Evolutionary conservation across 345 rosid genomes (phyloP), one percentile per base, ranked within the genome.

Genomic region (Gossypium raimondii): DNA sequence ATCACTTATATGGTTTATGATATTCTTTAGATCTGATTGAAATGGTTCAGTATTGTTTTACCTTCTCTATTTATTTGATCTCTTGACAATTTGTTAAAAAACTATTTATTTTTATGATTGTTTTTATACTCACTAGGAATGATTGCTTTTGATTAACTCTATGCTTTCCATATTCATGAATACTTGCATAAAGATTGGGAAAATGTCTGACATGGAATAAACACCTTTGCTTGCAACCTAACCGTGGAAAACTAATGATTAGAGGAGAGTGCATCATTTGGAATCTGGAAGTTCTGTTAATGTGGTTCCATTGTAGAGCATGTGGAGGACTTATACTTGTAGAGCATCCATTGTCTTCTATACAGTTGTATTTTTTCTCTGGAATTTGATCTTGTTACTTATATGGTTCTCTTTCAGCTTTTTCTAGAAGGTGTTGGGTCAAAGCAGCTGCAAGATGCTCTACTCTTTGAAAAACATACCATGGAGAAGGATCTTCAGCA

Each of bases 381-480:
- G 22, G 69, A 73, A 56, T 27, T 75, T 76, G 79, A 76, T 74
- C 58, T 79, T 71, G 73, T 66, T 50, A 27, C 45, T 79, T 76
- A 48, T 13, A 12, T 61, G 66, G 45, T 77, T 72, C 73, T 81
- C 77, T 76, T 82, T 75, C 86, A 96, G 99, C 97, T 96, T 78
- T 86, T 86, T 81, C 74, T 93, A 81, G 99, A 96, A 81, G 91
- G 95, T 70, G 78, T 88, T 67, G 83, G 79, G 62, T 91, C 98
- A 38, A 93, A 87, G 77, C 97, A 96, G 80, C 76, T 85, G 82
- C 91, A 78, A 77, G 91, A 87, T 78, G 75, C 91, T 75, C 81
- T 90, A 48, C 81, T 77, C 22, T 83, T 87, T 64, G 97, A 93
- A 67, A 96, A 88, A 69, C 75, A 66, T 70, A 84, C 77, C 18